Conservation (phyloP, 352 stramenopile genomes). For the Peronospora belbahrii region DNA sequence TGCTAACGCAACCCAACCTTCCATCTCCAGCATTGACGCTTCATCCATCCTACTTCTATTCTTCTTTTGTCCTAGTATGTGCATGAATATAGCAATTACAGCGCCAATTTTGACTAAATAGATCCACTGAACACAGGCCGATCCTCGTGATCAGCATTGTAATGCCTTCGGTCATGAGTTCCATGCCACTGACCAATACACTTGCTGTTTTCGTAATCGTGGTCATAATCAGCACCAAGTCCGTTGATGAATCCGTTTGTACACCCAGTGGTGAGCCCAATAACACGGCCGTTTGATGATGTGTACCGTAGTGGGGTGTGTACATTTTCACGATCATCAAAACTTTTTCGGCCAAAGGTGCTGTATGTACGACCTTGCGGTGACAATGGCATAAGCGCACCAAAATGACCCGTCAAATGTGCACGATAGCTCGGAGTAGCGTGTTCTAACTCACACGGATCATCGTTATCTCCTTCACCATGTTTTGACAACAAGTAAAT, state of each 20-base stretch:
- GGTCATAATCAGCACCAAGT: conserved; percentile 6
- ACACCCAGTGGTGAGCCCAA: conserved; percentile 6
- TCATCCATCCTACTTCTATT: conserved; percentile 20
- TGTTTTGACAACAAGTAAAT: conserved; percentile 82
- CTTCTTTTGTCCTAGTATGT: conserved; percentile 16
- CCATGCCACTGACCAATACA: conserved; percentile 15
- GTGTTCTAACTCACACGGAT: conserved; percentile 21
- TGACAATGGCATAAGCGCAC: conserved; percentile 73
- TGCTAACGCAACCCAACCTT: not conserved
- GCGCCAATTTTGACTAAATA: conserved; percentile 13
- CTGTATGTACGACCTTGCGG: conserved; percentile 36
- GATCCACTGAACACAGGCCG: conserved; percentile 27
- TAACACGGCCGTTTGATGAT: conserved; percentile 16
- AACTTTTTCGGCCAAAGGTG: conserved; percentile 34
- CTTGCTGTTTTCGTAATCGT: conserved; percentile 12
- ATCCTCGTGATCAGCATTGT: conserved; percentile 17
- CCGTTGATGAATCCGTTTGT: conserved; percentile 14
- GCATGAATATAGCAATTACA: conserved; percentile 2
- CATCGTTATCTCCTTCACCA: conserved; percentile 44
- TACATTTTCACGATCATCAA: conserved; percentile 42
- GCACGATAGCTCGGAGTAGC: conserved; percentile 31
- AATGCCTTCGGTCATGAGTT: conserved; percentile 17
- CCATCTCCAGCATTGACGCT: conserved; percentile 6
- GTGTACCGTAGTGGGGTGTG: conserved; percentile 31
- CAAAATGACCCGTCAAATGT: conserved; percentile 62